Percentiles rank a stretch among this genome's conserved stretches.
Evolutionary conservation across 805 yeast genomes (phyloP).

Genomic region (Myxozyma neotropica): DNA sequence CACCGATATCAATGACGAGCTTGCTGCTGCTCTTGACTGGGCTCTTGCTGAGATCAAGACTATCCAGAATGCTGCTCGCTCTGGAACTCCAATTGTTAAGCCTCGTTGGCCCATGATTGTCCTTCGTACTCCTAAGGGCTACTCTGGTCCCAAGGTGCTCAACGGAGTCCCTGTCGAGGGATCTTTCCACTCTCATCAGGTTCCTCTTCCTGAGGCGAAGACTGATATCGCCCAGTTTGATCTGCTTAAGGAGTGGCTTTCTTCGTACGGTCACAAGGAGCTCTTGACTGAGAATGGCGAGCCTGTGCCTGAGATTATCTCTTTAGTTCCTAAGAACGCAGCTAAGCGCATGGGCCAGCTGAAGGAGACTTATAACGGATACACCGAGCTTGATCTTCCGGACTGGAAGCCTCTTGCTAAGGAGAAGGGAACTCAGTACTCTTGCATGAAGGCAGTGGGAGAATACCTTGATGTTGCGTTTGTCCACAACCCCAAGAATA

Average conservation of each 20-base stretch:
- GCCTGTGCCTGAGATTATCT: constrained; percentile 27
- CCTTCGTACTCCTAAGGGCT: constrained; percentile 36
- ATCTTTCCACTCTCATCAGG: constrained; percentile 35
- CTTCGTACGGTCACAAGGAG: constrained; percentile 25
- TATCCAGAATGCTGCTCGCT: constrained; percentile 33
- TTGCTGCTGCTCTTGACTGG: constrained; percentile 35
- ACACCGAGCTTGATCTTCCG: constrained; percentile 27
- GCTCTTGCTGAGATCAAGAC: constrained; percentile 25
- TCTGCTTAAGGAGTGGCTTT: constrained; percentile 30
- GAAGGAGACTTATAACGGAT: constrained; percentile 32
- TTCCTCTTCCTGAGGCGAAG: constrained; percentile 33
- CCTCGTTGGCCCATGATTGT: constrained; percentile 36
- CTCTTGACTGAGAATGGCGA: constrained; percentile 27
- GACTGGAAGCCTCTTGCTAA: constrained; percentile 32
- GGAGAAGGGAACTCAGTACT: constrained; percentile 27
- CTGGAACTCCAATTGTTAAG: constrained; percentile 28
- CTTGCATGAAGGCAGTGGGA: constrained; percentile 29
- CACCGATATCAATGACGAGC: constrained; percentile 19
- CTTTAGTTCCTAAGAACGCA: constrained; percentile 23
- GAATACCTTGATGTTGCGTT: constrained; percentile 28
- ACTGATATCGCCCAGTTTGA: constrained; percentile 28
- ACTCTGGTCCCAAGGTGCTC: constrained; percentile 33
- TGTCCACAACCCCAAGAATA: constrained; percentile 23
- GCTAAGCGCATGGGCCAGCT: constrained; percentile 32
- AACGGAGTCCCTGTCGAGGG: constrained; percentile 33